Conservation (phyloP, 495 filamentous ascomycete species). For the Trichoderma virens region DNA sequence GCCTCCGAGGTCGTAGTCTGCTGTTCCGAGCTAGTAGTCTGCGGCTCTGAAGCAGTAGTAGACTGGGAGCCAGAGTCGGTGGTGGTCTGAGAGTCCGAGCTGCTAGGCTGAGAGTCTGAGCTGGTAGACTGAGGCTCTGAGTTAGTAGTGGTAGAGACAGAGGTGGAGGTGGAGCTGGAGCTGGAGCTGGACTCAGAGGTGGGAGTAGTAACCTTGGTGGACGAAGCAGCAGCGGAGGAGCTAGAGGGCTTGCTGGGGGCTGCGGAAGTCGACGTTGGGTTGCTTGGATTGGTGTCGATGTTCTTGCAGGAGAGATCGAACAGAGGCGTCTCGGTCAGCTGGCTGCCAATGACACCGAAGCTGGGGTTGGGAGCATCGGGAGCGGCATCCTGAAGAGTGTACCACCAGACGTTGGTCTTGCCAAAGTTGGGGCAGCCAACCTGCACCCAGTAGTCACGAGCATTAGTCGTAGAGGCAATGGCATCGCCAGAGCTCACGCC, state of each 20-base stretch:
- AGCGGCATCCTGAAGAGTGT: slow-evolving; percentile 60
- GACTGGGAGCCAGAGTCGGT: neutral
- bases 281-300: neutral
- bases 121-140: neutral
- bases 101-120: neutral
- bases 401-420: slow-evolving; percentile 66
- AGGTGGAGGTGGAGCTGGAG: neutral
- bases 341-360: slow-evolving; percentile 53
- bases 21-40: neutral
- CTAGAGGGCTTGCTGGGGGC: neutral
- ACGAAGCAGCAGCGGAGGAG: slow-evolving; percentile 4
- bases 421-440: slow-evolving; percentile 68
- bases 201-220: neutral
- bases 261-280: neutral
- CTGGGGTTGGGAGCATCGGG: slow-evolving; percentile 52
- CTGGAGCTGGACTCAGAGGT: neutral
- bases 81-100: neutral
- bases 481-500: slow-evolving; percentile 55
- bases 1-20: neutral
- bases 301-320: slow-evolving; percentile 53
- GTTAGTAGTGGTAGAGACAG: neutral
- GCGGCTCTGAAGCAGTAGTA: neutral
- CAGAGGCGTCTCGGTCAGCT: slow-evolving; percentile 45
- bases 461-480: slow-evolving; percentile 57
- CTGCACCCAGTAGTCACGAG: slow-evolving; percentile 69